Evolutionary conservation across 2,329 filamentous ascomycete species (phyloP).

Genomic region (Monosporascus sp.): DNA sequence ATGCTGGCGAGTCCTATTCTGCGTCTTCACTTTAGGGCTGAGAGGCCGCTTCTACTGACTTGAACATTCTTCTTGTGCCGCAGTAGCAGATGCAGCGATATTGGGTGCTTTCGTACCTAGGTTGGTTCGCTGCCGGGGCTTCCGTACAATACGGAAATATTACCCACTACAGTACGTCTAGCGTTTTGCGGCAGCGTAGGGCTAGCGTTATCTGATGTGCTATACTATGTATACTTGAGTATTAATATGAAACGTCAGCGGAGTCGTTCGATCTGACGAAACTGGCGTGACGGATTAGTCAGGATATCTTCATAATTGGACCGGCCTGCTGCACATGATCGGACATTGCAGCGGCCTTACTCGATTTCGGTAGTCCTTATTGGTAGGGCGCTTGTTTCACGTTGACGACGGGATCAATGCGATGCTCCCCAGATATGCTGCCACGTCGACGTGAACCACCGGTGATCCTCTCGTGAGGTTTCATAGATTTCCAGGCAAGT

Average conservation of each 20-base stretch:
- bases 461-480: background rate
- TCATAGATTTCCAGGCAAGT: background rate
- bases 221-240: background rate
- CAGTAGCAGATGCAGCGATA: too few species aligned
- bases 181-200: too few species aligned
- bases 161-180: too few species aligned
- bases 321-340: background rate
- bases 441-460: background rate
- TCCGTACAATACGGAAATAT: too few species aligned
- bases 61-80: too few species aligned
- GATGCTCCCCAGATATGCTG: background rate
- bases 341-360: background rate
- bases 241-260: background rate
- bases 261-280: background rate
- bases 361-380: background rate
- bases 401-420: background rate
- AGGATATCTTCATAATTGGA: background rate
- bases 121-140: too few species aligned
- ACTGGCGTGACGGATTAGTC: background rate
- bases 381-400: background rate
- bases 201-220: background rate
- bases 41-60: too few species aligned
- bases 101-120: too few species aligned
- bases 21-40: too few species aligned
- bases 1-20: too few species aligned